Base-by-base conservation (phyloP, 106 monocot species). In the Acanthochlamys bracteata region DNA sequence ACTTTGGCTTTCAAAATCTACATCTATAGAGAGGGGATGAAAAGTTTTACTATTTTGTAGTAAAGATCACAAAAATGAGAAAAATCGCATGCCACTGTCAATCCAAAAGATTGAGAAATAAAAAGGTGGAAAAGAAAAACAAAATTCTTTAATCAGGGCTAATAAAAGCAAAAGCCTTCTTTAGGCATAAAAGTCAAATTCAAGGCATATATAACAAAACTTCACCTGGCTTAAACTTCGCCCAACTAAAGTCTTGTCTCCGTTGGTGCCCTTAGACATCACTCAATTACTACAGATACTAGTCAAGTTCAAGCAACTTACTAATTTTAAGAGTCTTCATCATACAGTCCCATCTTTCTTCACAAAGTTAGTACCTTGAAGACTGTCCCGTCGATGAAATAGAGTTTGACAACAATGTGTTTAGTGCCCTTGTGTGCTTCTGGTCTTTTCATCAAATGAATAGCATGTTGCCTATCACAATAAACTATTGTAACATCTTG, bases 381-480 rank as follows among this genome's bases (percentile, higher is more conserved):
- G 16, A 55, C 24, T 21, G 63, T n/a, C 0, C 63, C 63, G 1
- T 17, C 2, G 0, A 71, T 11, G 17, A 55, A 42, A 20, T 71
- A 54, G 25, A 65, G 33, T 9, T 7, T 19, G 0, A 65, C 2
- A 49, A 65, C 57, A 65, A 66, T 58, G 10, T 73, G 65, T 21
- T 58, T 73, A 8, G 45, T 47, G 2, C 52, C 20, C 15, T 24
- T 23, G 59, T 60, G 73, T 39, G 24, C 33, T 67, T 24, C 42
- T 61, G 67, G 67, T 74, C 11, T n/a, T 39, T 54, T 67, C 0
- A 15, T 53, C 0, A 66, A 7, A 53, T 52, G 16, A 15, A 66
- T 66, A 52, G 26, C 65, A 53, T 0, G 53, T 20, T 53, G 4
- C n/a, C 54, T 64, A 25, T 71, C 71, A 71, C 63, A 63, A 60